Conservation (phyloP, 2,329 filamentous ascomycete genomes). For the Gliomastix tumulicola region DNA sequence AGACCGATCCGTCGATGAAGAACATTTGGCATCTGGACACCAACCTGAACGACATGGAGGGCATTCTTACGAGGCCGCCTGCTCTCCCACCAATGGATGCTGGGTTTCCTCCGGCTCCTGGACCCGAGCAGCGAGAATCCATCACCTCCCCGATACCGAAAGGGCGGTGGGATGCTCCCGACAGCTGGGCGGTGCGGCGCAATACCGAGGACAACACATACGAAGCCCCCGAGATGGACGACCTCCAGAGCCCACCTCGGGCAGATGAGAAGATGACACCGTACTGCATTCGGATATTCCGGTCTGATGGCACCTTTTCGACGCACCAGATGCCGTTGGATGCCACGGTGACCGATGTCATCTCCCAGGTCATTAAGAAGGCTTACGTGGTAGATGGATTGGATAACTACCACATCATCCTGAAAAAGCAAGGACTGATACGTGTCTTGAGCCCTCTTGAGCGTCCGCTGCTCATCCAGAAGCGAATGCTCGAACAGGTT, state of each 20-base stretch:
- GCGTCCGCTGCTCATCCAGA: slow-evolving; percentile 84
- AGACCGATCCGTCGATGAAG: slow-evolving; percentile 42
- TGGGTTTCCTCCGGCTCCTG: slow-evolving; percentile 36
- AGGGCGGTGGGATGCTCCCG: slow-evolving; percentile 83
- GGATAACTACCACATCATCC: slow-evolving; percentile 91
- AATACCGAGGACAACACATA: slow-evolving; percentile 57
- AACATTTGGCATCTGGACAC: slow-evolving; percentile 76
- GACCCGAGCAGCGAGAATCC: slow-evolving; percentile 32
- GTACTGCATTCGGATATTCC: slow-evolving; percentile 94
- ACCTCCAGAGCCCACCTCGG: slow-evolving; percentile 57
- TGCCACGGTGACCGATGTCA: slow-evolving; percentile 78
- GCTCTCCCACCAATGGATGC: slow-evolving; percentile 66
- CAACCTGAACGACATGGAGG: slow-evolving; percentile 84
- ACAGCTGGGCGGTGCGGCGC: slow-evolving; percentile 90
- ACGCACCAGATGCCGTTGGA: slow-evolving; percentile 81
- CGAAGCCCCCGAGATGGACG: slow-evolving; percentile 56
- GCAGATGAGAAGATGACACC: slow-evolving; percentile 68
- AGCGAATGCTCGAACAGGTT: slow-evolving; percentile 80
- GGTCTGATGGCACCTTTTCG: slow-evolving; percentile 87
- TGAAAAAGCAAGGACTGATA: slow-evolving; percentile 87
- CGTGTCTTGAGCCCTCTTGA: slow-evolving; percentile 74
- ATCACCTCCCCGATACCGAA: slow-evolving; percentile 26
- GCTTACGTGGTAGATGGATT: slow-evolving; percentile 85
- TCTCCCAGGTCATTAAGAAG: slow-evolving; percentile 89
- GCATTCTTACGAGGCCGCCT: slow-evolving; percentile 68